phyloP scores from a whole-genome alignment of 306 rosid species.

The Boehmeria nivea region DNA sequence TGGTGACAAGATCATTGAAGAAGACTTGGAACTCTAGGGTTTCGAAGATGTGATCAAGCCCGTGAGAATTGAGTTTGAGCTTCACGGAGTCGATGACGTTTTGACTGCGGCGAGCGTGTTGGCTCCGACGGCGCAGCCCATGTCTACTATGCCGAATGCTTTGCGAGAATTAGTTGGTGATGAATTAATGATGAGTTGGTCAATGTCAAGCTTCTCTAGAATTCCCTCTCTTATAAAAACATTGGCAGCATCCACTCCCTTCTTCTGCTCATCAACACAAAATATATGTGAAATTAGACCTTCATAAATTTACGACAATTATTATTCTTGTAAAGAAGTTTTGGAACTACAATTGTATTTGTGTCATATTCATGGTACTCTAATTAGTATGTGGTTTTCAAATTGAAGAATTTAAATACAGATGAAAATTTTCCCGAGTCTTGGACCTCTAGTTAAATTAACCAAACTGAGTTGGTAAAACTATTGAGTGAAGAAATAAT shows the following conservation, averaged over 20 bases:
- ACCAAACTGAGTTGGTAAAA: too few species aligned
- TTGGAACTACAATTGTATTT: too few species aligned
- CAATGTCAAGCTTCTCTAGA: neutral
- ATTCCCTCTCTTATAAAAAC: slow-evolving; percentile 5
- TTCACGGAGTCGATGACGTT: slow-evolving; percentile 3
- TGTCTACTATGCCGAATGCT: slow-evolving; percentile 1
- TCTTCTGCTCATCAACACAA: neutral
- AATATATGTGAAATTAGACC: neutral
- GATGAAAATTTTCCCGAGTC: too few species aligned
- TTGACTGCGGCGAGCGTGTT: slow-evolving; percentile 4
- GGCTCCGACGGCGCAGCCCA: slow-evolving; percentile 5
- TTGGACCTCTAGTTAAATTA: too few species aligned
- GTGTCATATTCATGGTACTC: too few species aligned
- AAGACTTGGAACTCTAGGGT: slow-evolving; percentile 10
- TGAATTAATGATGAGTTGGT: neutral
- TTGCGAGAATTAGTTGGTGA: neutral
- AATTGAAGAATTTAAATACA: too few species aligned
- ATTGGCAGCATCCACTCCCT: neutral
- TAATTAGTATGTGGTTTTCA: too few species aligned
- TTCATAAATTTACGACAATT: too few species aligned
- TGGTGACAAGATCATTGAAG: neutral
- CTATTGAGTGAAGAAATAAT: too few species aligned
- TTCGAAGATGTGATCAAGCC: neutral
- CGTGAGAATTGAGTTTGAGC: neutral
- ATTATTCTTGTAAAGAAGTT: too few species aligned